Conservation (phyloP, 306 rosid genomes). For the Potentilla sterilis region DNA sequence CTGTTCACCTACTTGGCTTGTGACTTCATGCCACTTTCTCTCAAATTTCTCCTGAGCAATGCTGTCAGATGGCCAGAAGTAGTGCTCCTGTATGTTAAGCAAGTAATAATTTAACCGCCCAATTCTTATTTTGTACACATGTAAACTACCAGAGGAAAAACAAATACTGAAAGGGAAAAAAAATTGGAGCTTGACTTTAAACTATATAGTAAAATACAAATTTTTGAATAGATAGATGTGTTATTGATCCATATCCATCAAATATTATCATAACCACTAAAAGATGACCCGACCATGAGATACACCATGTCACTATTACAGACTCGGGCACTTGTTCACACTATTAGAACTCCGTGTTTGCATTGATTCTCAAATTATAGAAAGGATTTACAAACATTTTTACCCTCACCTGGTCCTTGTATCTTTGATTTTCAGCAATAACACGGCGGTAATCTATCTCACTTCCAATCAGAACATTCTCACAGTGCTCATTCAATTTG, state of each 20-base stretch:
- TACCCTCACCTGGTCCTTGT: constrained; percentile 55
- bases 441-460: constrained; percentile 91
- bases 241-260: neutral
- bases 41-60: constrained; percentile 52
- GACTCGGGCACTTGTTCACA: neutral
- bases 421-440: constrained; percentile 64
- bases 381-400: constrained; percentile 14
- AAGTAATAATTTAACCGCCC: constrained; percentile 16
- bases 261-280: neutral
- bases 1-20: constrained; percentile 50
- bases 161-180: neutral
- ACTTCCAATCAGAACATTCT: constrained; percentile 69
- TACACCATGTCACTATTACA: neutral
- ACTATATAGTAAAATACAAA: neutral
- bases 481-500: constrained; percentile 73
- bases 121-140: neutral
- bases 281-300: neutral
- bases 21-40: constrained; percentile 68
- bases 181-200: neutral
- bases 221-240: neutral
- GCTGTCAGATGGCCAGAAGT: constrained; percentile 70
- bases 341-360: neutral
- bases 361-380: constrained; percentile 9
- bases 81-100: constrained; percentile 55
- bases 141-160: constrained; percentile 2